Evolutionary conservation across 148 eudicot genomes (phyloP).

Genomic region (Rhododendron griersonianum): DNA sequence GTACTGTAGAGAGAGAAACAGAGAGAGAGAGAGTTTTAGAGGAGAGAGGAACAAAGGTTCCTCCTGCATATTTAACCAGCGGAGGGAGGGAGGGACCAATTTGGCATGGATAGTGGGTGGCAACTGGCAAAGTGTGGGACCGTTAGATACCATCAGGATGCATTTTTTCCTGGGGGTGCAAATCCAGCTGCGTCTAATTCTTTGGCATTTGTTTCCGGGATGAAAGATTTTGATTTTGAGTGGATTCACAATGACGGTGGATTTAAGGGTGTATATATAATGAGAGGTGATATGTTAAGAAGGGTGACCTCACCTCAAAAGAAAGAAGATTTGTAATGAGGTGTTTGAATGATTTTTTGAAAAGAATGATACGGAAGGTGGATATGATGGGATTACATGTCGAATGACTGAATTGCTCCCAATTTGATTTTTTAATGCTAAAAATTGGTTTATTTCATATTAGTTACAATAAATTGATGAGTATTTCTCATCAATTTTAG

Average conservation of each 20-base stretch:
- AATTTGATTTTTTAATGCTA: too few species aligned
- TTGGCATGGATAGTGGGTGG: not conserved
- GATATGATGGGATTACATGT: too few species aligned
- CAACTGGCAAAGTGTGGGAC: not conserved
- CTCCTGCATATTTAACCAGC: not conserved
- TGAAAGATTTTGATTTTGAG: too few species aligned
- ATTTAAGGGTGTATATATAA: rapidly evolving
- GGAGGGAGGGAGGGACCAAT: not conserved
- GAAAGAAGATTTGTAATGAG: too few species aligned
- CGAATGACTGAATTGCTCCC: too few species aligned
- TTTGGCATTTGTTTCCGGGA: not conserved
- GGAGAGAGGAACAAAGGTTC: not conserved
- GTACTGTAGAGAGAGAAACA: not conserved
- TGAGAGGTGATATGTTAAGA: too few species aligned
- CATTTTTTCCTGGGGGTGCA: not conserved
- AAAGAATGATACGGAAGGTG: too few species aligned
- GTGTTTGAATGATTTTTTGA: too few species aligned
- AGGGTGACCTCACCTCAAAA: rapidly evolving
- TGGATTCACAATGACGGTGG: too few species aligned
- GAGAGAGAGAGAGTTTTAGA: not conserved
- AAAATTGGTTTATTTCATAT: too few species aligned
- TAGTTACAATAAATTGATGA: too few species aligned
- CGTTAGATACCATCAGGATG: not conserved
- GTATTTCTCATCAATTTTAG: too few species aligned
- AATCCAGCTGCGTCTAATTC: not conserved